phyloP scores from a whole-genome alignment of 768 basidiomycete genomes.

The Calvatia gigantea region DNA sequence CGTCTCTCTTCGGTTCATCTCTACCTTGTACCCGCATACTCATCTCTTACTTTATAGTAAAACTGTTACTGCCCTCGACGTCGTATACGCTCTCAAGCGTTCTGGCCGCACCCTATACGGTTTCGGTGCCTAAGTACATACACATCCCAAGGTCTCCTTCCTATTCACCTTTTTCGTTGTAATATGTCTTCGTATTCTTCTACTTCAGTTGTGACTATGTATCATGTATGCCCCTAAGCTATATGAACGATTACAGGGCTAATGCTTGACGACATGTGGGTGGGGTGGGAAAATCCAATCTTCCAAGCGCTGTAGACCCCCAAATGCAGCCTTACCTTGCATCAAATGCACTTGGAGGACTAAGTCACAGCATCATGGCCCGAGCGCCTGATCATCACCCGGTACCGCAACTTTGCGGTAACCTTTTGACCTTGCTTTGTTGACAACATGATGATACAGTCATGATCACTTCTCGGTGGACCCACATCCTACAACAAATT shows the following conservation, averaged over 20 bases:
- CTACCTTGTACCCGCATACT: not conserved
- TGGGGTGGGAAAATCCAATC: conserved; percentile 4
- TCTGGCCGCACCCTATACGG: conserved; percentile 79
- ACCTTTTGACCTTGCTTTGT: not conserved
- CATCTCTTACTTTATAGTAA: conserved; percentile 37
- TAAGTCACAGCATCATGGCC: not conserved
- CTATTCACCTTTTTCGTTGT: not conserved
- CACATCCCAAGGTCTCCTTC: not conserved
- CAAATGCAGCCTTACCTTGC: too few relatives aligned
- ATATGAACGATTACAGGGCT: not conserved
- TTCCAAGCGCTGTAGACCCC: not conserved
- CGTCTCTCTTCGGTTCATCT: conserved; percentile 14
- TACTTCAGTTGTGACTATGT: conserved; percentile 2
- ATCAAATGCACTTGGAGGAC: too few relatives aligned
- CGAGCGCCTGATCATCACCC: too few relatives aligned
- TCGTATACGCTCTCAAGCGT: conserved; percentile 71
- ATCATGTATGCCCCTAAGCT: conserved; percentile 7
- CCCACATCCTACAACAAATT: not conserved
- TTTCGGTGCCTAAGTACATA: conserved; percentile 68
- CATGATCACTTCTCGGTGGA: not conserved
- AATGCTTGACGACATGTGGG: not conserved
- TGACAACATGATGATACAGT: too few relatives aligned
- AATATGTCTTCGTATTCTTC: not conserved
- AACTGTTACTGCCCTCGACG: conserved; percentile 87
- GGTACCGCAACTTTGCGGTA: not conserved